Percentiles rank a stretch among this genome's conserved stretches.
Conservation (phyloP, 345 rosid genomes). For the Arabis hirsuta region DNA sequence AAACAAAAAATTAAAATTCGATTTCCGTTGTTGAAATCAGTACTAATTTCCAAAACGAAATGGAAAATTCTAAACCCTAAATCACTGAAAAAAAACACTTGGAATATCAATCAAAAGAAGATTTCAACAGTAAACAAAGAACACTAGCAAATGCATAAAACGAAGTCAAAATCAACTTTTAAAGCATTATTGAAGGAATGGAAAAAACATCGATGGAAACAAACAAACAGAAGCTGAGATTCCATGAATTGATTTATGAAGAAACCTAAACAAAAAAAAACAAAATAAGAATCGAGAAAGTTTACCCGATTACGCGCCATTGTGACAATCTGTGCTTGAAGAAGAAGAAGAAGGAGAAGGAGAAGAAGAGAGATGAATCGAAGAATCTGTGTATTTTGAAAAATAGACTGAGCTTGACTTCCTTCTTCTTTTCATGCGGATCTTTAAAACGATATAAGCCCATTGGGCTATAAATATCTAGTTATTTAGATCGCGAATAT, state of each 20-base stretch:
- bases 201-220: conserved; percentile 5
- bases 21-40: too few relatives aligned
- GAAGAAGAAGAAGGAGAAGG: background rate
- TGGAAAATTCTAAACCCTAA: background rate
- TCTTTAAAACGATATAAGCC: too few relatives aligned
- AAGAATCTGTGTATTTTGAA: background rate
- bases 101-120: background rate
- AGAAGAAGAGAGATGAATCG: background rate
- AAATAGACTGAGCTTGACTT: too few relatives aligned
- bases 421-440: too few relatives aligned
- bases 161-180: conserved; percentile 22
- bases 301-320: conserved; percentile 86
- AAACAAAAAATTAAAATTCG: too few relatives aligned
- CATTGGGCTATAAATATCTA: too few relatives aligned
- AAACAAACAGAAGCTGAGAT: conserved; percentile 1
- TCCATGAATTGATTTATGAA: conserved; percentile 8
- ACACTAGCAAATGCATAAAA: background rate
- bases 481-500: too few relatives aligned
- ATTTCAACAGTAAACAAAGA: conserved; percentile 5
- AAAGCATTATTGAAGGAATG: background rate
- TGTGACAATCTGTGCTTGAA: conserved; percentile 27
- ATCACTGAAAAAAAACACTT: background rate
- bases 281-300: background rate
- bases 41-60: background rate
- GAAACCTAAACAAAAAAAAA: background rate